A percentile compares a stretch with the other conserved stretches of the same genome.
Conservation (phyloP, 768 basidiomycete species). For the Termitomyces sp. region DNA sequence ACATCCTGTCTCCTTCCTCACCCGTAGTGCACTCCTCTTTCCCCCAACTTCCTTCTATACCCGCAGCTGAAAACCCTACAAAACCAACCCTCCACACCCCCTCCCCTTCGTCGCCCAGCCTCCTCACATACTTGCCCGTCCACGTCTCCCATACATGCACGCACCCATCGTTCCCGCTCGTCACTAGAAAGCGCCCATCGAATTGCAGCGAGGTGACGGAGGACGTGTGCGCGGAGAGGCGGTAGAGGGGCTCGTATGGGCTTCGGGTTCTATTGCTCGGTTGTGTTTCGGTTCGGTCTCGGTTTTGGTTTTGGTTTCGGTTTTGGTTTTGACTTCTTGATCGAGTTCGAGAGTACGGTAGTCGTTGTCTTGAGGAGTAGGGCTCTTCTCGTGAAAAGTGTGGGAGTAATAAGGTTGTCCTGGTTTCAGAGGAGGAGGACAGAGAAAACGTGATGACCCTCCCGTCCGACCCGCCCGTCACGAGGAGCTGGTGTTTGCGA, state of each 20-base stretch:
- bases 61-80: conserved; percentile 21
- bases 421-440: not conserved
- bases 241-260: conserved; percentile 41
- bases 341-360: not conserved
- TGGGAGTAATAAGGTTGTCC: not conserved
- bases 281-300: not conserved
- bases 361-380: not conserved
- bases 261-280: not conserved
- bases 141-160: conserved; percentile 66
- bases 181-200: conserved; percentile 75
- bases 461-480: conserved; percentile 87
- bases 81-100: conserved; percentile 84
- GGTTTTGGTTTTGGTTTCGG: conserved; percentile 4
- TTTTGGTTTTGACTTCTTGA: too few relatives aligned
- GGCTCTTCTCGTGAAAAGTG: too few relatives aligned
- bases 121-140: conserved; percentile 61
- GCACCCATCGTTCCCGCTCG: conserved; percentile 81
- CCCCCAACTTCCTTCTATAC: not conserved
- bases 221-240: conserved; percentile 86
- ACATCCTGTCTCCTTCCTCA: not conserved
- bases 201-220: conserved; percentile 85
- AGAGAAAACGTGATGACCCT: conserved; percentile 33
- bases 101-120: conserved; percentile 69
- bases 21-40: conserved; percentile 26
- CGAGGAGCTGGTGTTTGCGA: conserved; percentile 45